A percentile compares a stretch with the other conserved stretches of the same genome.
These are phyloP conservation scores for Russula virescens DNA, from an alignment of 768 basidiomycete species.

Conservation along the genomic window DNA sequence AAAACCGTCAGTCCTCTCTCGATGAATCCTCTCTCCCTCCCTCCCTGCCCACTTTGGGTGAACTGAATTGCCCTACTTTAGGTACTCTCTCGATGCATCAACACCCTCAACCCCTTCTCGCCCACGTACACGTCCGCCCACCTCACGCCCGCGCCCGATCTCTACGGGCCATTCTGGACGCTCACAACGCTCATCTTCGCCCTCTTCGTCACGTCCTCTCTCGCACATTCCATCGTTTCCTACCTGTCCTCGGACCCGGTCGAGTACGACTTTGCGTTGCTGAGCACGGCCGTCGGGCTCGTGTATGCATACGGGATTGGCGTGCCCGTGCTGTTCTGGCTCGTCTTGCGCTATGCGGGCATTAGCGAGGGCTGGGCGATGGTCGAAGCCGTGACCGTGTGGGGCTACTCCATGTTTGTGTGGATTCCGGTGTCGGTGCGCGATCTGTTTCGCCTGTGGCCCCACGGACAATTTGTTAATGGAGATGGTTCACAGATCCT, in stretches of 20 bases:
- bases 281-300: slow-evolving; percentile 75
- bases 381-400: slow-evolving; percentile 73
- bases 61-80: slow-evolving; percentile 26
- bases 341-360: slow-evolving; percentile 76
- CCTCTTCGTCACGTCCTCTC: slow-evolving; percentile 89
- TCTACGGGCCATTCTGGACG: slow-evolving; percentile 96
- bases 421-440: slow-evolving; percentile 86
- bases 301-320: slow-evolving; percentile 87
- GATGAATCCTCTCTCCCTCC: no score
- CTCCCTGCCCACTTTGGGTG: neutral
- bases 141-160: slow-evolving; percentile 59
- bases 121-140: slow-evolving; percentile 57
- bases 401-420: slow-evolving; percentile 78
- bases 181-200: slow-evolving; percentile 91
- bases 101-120: slow-evolving; percentile 69
- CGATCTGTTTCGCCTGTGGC: slow-evolving; percentile 5
- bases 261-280: slow-evolving; percentile 81
- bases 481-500: slow-evolving; percentile 46
- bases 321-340: slow-evolving; percentile 79
- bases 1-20: slow-evolving; percentile 43
- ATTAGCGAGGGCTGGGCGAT: slow-evolving; percentile 81
- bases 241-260: slow-evolving; percentile 69
- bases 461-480: neutral
- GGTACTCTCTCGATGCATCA: slow-evolving; percentile 72
- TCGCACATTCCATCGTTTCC: slow-evolving; percentile 81